Evolutionary conservation across 306 rosid species (phyloP).

Genomic region (Geum urbanum): DNA sequence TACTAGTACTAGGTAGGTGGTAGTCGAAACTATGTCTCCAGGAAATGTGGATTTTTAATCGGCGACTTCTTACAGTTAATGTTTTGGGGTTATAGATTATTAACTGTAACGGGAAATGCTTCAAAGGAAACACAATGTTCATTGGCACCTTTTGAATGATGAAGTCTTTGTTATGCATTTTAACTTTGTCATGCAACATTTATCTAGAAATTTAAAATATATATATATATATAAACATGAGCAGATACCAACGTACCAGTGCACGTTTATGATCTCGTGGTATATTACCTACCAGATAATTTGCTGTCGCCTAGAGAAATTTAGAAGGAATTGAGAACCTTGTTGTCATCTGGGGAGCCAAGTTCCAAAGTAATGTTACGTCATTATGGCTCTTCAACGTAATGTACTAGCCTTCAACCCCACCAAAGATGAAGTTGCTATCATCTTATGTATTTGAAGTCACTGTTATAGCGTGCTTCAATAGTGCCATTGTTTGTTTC

Average conservation of each 20-base stretch:
- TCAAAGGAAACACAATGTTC: neutral
- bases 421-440: neutral
- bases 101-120: neutral
- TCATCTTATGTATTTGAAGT: neutral
- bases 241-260: neutral
- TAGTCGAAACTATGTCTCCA: neutral
- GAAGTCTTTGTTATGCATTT: neutral
- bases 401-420: neutral
- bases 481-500: neutral
- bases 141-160: neutral
- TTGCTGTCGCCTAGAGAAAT: neutral
- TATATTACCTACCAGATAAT: neutral
- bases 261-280: neutral
- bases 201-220: neutral
- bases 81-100: conserved; percentile 8
- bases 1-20: conserved; percentile 7
- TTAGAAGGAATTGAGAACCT: neutral
- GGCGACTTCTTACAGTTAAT: neutral
- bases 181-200: neutral
- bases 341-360: neutral
- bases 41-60: neutral
- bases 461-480: neutral
- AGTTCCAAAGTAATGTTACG: neutral
- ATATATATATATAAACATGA: neutral
- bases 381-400: neutral